Base-by-base conservation (phyloP, 139 green algal genomes). In the Chlamydomonas sp. region DNA sequence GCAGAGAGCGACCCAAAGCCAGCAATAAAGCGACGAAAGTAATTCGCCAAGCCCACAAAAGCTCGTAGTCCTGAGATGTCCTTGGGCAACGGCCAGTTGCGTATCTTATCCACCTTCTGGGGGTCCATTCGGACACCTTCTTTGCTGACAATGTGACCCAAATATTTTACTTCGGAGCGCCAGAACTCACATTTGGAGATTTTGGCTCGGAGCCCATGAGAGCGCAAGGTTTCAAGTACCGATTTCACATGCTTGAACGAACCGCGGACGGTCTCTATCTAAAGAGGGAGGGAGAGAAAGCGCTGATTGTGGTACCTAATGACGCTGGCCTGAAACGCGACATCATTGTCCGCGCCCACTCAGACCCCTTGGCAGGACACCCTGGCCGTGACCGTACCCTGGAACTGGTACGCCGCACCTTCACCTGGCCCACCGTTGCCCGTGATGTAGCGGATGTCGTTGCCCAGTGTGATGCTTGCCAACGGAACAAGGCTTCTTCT, bases 161-260 rank as follows among this genome's bases (percentile, higher is more conserved):
- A 18, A 16, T 73, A 85, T 1, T 85, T 20, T 5, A 85, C n/a
- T 57, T 85, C 63, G 4, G 79, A 3, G 8, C 77, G 66, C 2
- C 4, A 49, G 69, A 94, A 94, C 1, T 88, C 63, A 67, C 89
- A 94, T 75, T 96, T 96, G n/a, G 62, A 66, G 2, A 80, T 14
- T n/a, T 93, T 92, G 16, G 84, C 90, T 77, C 90, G 93, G 0
- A 94, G 20, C 62, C 93, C 57, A 59, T 95, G 62, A 1, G 91
- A 67, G 8, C 84, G 63, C 12, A 96, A 77, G 1, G 85, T 20
- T 0, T 88, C 61, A 0, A 95, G 63, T 1, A 95, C 90, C 4
- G 68, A 69, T 16, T 75, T 16, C 14, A 94, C 61, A 73, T 96
- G 90, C 7, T 83, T 3, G 31, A 49, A 49, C 31, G 31, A 49